phyloP scores from a whole-genome alignment of 345 rosid species.

The Murraya paniculata region DNA sequence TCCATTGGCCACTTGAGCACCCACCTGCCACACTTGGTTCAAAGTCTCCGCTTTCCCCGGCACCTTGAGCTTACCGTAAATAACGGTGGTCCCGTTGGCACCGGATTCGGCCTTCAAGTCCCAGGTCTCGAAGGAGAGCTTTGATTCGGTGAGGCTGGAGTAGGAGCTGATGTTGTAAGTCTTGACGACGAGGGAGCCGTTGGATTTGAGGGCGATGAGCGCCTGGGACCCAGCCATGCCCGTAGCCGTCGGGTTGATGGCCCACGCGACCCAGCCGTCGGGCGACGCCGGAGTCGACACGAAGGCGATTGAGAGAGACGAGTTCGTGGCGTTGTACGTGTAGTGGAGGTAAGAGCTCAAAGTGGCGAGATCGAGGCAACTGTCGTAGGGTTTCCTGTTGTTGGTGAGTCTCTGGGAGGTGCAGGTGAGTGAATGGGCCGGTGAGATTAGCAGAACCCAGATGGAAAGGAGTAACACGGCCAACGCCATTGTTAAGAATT shows the following conservation, averaged over 20 bases:
- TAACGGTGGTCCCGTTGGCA: conserved; percentile 28
- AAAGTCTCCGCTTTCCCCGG: conserved; percentile 40
- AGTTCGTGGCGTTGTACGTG: conserved; percentile 60
- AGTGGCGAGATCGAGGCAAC: conserved; percentile 50
- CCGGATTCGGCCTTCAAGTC: conserved; percentile 39
- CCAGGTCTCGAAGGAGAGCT: conserved; percentile 59
- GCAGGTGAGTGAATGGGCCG: conserved; percentile 49
- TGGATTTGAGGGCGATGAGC: conserved; percentile 49
- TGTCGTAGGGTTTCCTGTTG: conserved; percentile 32
- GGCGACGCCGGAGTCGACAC: conserved; percentile 43
- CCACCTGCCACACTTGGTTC: conserved; percentile 91
- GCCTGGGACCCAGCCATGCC: conserved; percentile 72
- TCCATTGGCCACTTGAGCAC: conserved; percentile 40
- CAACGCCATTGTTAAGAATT: background rate
- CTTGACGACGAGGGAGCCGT: conserved; percentile 27
- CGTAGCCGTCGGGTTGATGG: conserved; percentile 50
- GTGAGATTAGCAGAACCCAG: conserved; percentile 33
- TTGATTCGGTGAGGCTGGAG: conserved; percentile 18
- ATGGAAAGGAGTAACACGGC: conserved; percentile 14
- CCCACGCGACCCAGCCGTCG: conserved; percentile 83
- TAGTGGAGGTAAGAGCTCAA: conserved; percentile 62
- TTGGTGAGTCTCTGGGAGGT: conserved; percentile 40
- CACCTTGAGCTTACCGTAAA: conserved; percentile 58
- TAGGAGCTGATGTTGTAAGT: conserved; percentile 53
- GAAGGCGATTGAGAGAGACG: conserved; percentile 81